Conservation (phyloP, 2,329 filamentous ascomycete genomes). For the Diplodia mutila region DNA sequence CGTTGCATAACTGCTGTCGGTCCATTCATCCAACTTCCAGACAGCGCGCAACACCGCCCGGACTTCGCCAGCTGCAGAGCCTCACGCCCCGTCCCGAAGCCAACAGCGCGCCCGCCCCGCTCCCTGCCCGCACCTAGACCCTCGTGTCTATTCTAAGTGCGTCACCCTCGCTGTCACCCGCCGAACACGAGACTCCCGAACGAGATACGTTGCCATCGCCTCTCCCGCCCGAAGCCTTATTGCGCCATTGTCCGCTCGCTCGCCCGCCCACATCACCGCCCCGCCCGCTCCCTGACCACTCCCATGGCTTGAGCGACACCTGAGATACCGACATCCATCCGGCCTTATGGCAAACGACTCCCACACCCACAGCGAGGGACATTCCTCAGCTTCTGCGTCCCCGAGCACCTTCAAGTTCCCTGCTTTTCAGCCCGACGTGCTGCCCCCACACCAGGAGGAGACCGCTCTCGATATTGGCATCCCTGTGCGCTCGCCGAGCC, state of each 20-base stretch:
- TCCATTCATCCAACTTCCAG: conserved; percentile 6
- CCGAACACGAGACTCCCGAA: conserved; percentile 18
- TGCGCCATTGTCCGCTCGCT: conserved; percentile 13
- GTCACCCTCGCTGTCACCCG: background rate
- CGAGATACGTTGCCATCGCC: conserved; percentile 25
- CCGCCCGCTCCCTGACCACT: background rate
- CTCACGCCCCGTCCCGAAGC: conserved; percentile 8
- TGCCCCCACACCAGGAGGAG: conserved; percentile 43
- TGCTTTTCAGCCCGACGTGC: conserved; percentile 48
- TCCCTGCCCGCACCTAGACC: background rate
- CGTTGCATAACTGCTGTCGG: conserved; percentile 6
- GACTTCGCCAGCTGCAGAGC: conserved; percentile 10
- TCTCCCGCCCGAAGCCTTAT: conserved; percentile 5
- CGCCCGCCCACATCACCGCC: conserved; percentile 5
- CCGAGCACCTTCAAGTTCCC: conserved; percentile 51
- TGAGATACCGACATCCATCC: conserved; percentile 6
- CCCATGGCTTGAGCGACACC: conserved; percentile 26
- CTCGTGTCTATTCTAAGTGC: background rate
- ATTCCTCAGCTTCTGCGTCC: conserved; percentile 29
- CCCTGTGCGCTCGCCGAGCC: conserved; percentile 25
- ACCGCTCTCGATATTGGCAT: conserved; percentile 23
- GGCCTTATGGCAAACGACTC: conserved; percentile 25
- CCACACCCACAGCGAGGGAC: conserved; percentile 11
- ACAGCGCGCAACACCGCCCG: conserved; percentile 20
- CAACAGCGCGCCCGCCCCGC: background rate